Conservation (phyloP, 805 yeast species). For the Starmerella stigmatis region DNA sequence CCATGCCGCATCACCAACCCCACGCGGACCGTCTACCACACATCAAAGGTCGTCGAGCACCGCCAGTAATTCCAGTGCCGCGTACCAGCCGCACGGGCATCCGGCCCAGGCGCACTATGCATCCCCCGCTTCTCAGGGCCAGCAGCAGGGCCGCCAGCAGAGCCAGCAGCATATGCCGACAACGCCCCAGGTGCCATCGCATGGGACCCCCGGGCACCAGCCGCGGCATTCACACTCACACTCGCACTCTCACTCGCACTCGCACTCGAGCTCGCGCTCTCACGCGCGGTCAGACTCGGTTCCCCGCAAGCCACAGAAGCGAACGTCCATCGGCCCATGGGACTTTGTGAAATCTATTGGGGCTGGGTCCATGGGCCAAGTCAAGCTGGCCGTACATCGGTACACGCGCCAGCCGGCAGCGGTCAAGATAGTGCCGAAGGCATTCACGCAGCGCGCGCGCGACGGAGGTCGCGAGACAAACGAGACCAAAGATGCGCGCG, state of each 20-base stretch:
- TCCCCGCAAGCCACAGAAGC: slow-evolving; percentile 32
- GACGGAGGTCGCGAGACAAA: slow-evolving; percentile 36
- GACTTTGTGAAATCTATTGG: slow-evolving; percentile 90
- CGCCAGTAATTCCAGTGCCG: background rate
- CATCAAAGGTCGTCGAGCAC: background rate
- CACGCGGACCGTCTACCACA: background rate
- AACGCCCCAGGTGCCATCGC: background rate
- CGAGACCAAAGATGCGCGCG: slow-evolving; percentile 64
- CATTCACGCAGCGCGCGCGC: slow-evolving; percentile 45
- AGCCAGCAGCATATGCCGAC: background rate
- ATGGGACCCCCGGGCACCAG: background rate
- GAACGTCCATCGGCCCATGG: slow-evolving; percentile 94
- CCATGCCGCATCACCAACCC: background rate
- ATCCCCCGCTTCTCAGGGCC: background rate
- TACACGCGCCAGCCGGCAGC: slow-evolving; percentile 65
- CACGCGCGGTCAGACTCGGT: background rate
- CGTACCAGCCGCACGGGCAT: background rate
- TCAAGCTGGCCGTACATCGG: slow-evolving; percentile 81
- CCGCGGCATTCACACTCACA: slow-evolving; percentile 1
- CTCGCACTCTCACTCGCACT: background rate
- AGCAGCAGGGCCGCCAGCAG: background rate
- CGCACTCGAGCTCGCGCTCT: slow-evolving; percentile 1
- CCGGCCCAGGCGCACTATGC: background rate
- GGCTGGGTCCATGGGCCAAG: slow-evolving; percentile 99
- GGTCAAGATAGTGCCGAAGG: slow-evolving; percentile 85